Conservation (phyloP, 2,329 filamentous ascomycete genomes). For the Neofusicoccum parvum region DNA sequence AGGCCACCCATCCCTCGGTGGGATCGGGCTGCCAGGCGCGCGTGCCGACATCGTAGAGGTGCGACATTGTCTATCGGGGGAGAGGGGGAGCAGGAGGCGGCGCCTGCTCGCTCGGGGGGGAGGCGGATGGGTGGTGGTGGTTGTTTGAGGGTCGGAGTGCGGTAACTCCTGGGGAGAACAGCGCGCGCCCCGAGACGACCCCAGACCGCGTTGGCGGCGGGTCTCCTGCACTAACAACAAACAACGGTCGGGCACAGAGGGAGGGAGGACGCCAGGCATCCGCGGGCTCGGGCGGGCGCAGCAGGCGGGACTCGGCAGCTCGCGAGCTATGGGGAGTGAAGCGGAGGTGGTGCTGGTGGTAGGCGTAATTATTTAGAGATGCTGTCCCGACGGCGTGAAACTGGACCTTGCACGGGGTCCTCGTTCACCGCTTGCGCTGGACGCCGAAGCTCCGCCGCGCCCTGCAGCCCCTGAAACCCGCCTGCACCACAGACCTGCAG, state of each 20-base stretch:
- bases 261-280: constrained; percentile 4
- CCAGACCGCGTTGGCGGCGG: constrained; percentile 14
- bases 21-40: constrained; percentile 97
- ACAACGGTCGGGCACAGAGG: not conserved
- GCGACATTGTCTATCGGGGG: constrained; percentile 60
- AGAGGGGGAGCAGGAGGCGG: constrained; percentile 9
- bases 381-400: constrained; percentile 19
- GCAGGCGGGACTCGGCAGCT: not conserved
- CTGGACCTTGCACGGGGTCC: constrained; percentile 18
- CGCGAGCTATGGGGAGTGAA: not conserved
- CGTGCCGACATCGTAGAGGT: constrained; percentile 94
- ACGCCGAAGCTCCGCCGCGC: not conserved
- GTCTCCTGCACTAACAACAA: constrained; percentile 11
- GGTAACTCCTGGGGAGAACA: constrained; percentile 17
- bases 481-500: not conserved
- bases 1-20: constrained; percentile 96
- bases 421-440: constrained; percentile 9
- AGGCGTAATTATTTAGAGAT: constrained; percentile 18
- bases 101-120: constrained; percentile 1
- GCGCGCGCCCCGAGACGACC: constrained; percentile 18
- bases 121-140: not conserved
- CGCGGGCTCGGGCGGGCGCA: not conserved
- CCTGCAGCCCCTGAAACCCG: constrained; percentile 12
- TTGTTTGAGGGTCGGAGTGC: constrained; percentile 2
- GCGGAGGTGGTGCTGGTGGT: not conserved